Evolutionary conservation across 257 asterid species (phyloP).

Genomic region (Solanum piurae): DNA sequence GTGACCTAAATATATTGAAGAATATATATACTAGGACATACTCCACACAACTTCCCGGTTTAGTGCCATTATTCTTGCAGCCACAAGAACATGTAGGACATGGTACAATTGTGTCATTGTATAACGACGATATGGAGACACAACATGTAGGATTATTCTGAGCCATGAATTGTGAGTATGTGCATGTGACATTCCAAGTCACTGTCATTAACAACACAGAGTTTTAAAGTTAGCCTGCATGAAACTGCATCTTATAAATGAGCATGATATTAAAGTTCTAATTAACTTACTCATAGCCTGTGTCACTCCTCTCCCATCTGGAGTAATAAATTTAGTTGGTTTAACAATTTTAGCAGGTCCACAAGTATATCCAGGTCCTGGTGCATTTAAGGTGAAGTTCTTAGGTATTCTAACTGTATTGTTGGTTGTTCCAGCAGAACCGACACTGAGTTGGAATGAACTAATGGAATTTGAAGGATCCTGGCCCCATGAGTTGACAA

Average conservation of each 20-base stretch:
- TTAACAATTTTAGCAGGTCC: slow-evolving; percentile 65
- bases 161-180: slow-evolving; percentile 81
- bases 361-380: slow-evolving; percentile 75
- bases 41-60: slow-evolving; percentile 67
- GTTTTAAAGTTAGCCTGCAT: background rate
- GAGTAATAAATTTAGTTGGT: slow-evolving; percentile 43
- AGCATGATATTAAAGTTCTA: background rate
- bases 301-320: slow-evolving; percentile 55
- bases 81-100: slow-evolving; percentile 96
- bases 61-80: slow-evolving; percentile 54
- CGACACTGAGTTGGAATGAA: slow-evolving; percentile 65
- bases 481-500: slow-evolving; percentile 55
- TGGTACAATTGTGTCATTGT: slow-evolving; percentile 73
- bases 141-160: slow-evolving; percentile 77
- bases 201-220: slow-evolving; percentile 10
- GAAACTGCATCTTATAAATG: background rate
- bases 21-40: slow-evolving; percentile 10
- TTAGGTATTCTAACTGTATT: slow-evolving; percentile 60
- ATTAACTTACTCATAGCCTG: slow-evolving; percentile 76
- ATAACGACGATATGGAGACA: slow-evolving; percentile 71
- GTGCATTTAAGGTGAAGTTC: slow-evolving; percentile 63
- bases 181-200: slow-evolving; percentile 44
- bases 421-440: slow-evolving; percentile 64
- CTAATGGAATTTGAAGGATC: slow-evolving; percentile 53
- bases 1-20: background rate